A percentile compares a stretch with the other conserved stretches of the same genome.
Evolutionary conservation across 129 eudicot species (phyloP).

Genomic region (Rutidosis leptorrhynchoides): DNA sequence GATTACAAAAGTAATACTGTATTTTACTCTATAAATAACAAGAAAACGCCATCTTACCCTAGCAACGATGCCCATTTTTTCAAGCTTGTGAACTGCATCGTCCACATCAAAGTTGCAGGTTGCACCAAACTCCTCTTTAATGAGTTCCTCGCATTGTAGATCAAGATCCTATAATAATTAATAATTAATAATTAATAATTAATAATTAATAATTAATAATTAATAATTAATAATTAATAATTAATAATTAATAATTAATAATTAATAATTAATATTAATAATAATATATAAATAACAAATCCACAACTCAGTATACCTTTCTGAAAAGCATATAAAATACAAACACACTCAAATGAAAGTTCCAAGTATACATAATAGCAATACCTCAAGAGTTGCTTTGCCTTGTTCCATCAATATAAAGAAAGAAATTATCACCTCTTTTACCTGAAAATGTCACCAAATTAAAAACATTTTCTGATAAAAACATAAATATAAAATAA

Average conservation of each 20-base stretch:
- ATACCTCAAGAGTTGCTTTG: constrained; percentile 77
- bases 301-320: constrained; percentile 11
- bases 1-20: not conserved
- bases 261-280: no score
- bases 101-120: constrained; percentile 87
- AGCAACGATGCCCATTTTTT: constrained; percentile 82
- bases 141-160: constrained; percentile 71
- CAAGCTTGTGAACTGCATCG: constrained; percentile 88
- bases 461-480: not conserved
- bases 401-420: constrained; percentile 96
- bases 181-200: no score
- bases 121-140: constrained; percentile 86
- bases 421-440: constrained; percentile 79
- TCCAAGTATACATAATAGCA: not conserved
- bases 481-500: not conserved
- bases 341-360: not conserved
- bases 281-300: constrained; percentile 10
- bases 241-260: no score
- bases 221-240: no score
- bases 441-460: constrained; percentile 51
- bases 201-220: no score
- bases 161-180: constrained; percentile 94
- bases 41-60: constrained; percentile 55
- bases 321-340: not conserved
- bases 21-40: not conserved